phyloP scores from a whole-genome alignment of 108 stramenopile species.

The Skeletonema costatum region DNA sequence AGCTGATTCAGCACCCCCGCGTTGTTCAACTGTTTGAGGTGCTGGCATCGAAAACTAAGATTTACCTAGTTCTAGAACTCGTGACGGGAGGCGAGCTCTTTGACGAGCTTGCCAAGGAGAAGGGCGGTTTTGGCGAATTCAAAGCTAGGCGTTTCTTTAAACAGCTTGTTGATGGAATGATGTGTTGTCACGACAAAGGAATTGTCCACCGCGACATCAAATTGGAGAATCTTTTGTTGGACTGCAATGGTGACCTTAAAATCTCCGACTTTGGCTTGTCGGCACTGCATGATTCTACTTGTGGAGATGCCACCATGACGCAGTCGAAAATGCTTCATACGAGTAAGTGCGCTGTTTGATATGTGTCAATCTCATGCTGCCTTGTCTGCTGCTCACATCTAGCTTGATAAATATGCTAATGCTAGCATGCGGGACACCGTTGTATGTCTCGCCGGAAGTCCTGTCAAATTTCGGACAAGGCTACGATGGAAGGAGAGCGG shows the following conservation, averaged over 20 bases:
- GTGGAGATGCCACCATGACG: constrained; percentile 46
- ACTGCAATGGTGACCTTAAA: constrained; percentile 66
- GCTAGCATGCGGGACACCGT: constrained; percentile 86
- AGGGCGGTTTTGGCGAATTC: constrained; percentile 58
- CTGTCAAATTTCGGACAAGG: constrained; percentile 83
- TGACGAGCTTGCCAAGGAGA: constrained; percentile 76
- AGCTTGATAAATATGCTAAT: constrained; percentile 35
- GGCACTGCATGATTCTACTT: constrained; percentile 58
- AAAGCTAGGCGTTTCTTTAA: constrained; percentile 80
- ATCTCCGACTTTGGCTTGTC: constrained; percentile 89
- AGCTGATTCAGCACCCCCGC: constrained; percentile 79
- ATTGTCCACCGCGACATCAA: constrained; percentile 76
- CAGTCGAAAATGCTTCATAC: constrained; percentile 31
- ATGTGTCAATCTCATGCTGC: not conserved
- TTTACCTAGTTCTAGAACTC: constrained; percentile 91
- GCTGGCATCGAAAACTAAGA: constrained; percentile 83
- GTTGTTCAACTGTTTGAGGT: constrained; percentile 87
- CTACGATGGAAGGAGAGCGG: constrained; percentile 70
- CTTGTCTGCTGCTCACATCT: not conserved
- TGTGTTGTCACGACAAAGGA: constrained; percentile 77
- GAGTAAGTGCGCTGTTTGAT: constrained; percentile 3
- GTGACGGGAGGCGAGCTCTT: constrained; percentile 91
- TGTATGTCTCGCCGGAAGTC: constrained; percentile 86
- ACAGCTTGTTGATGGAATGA: constrained; percentile 79
- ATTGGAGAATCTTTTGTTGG: constrained; percentile 83